A percentile compares a stretch with the other conserved stretches of the same genome.
Conservation (phyloP, 768 basidiomycete species). For the Phlebiopsis gigantea region DNA sequence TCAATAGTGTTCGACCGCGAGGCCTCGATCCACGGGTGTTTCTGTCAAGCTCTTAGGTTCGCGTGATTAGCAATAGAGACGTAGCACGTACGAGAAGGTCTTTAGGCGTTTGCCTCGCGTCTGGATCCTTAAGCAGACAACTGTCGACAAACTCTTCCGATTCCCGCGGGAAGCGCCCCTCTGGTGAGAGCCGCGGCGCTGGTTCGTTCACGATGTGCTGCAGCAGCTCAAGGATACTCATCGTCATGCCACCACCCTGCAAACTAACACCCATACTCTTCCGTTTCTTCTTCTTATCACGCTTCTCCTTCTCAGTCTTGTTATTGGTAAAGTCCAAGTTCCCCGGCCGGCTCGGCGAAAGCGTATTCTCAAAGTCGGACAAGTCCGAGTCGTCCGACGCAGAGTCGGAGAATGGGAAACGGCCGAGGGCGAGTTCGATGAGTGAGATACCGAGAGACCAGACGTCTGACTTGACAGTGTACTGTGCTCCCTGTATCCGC, state of each 20-base stretch:
- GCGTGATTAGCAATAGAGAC: constrained; percentile 2
- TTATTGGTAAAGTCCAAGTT: constrained; percentile 40
- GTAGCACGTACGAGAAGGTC: constrained; percentile 64
- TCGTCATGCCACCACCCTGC: constrained; percentile 94
- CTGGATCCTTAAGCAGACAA: constrained; percentile 89
- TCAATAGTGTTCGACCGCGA: constrained; percentile 59
- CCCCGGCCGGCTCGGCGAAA: constrained; percentile 65
- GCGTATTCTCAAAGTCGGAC: constrained; percentile 76
- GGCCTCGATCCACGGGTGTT: constrained; percentile 69
- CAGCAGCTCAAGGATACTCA: constrained; percentile 94
- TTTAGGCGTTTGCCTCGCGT: constrained; percentile 77
- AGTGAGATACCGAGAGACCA: constrained; percentile 98
- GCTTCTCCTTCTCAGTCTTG: constrained; percentile 34
- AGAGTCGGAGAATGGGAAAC: constrained; percentile 93
- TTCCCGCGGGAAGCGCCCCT: constrained; percentile 65
- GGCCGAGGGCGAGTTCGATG: constrained; percentile 93
- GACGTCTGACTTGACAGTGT: constrained; percentile 98
- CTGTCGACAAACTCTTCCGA: constrained; percentile 85
- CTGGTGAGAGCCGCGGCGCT: constrained; percentile 78
- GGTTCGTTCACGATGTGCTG: constrained; percentile 99
- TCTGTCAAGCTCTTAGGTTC: constrained; percentile 38
- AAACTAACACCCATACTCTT: constrained; percentile 91
- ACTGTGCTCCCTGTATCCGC: constrained; percentile 97
- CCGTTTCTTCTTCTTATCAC: constrained; percentile 69
- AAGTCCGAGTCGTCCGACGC: constrained; percentile 69